Evolutionary conservation across 1,284 basidiomycete genomes (phyloP).

Genomic region (Phellinidium pouzarii): DNA sequence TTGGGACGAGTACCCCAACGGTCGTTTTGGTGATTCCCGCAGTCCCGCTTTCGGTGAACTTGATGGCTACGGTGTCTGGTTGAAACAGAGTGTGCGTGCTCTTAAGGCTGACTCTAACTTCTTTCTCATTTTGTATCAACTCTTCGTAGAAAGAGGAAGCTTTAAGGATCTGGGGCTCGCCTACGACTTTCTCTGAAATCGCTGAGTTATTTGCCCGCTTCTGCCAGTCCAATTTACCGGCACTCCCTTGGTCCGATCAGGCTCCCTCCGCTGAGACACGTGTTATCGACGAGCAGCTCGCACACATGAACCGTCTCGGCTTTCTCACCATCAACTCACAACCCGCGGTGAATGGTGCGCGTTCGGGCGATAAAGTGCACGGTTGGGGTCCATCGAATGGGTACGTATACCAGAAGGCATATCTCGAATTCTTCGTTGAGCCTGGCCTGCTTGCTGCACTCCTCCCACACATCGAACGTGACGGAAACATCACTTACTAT

Average conservation of each 20-base stretch:
- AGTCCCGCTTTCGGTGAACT: constrained; percentile 97
- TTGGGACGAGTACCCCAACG: constrained; percentile 99
- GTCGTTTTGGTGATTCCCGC: constrained; percentile 94
- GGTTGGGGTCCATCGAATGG: constrained; percentile 96
- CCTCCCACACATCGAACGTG: constrained; percentile 80
- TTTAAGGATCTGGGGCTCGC: constrained; percentile 82
- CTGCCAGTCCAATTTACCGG: constrained; percentile 63
- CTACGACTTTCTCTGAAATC: constrained; percentile 63
- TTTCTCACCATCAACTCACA: constrained; percentile 98
- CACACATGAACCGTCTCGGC: constrained; percentile 82
- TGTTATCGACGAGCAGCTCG: constrained; percentile 75
- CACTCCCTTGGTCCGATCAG: constrained; percentile 96
- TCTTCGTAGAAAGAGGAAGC: constrained; percentile 71
- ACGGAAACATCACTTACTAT: constrained; percentile 92
- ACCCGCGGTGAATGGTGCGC: constrained; percentile 90
- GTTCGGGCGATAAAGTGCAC: constrained; percentile 79
- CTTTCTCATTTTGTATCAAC: constrained; percentile 5
- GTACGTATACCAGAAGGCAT: constrained; percentile 98
- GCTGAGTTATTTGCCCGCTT: constrained; percentile 74
- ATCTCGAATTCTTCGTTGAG: constrained; percentile 93
- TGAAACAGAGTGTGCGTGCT: constrained; percentile 69
- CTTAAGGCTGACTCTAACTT: constrained; percentile 4
- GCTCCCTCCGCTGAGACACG: constrained; percentile 80
- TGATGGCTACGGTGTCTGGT: constrained; percentile 87
- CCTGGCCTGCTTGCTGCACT: constrained; percentile 70